phyloP scores from a whole-genome alignment of 352 stramenopile genomes.

The Phytophthora idaei region DNA sequence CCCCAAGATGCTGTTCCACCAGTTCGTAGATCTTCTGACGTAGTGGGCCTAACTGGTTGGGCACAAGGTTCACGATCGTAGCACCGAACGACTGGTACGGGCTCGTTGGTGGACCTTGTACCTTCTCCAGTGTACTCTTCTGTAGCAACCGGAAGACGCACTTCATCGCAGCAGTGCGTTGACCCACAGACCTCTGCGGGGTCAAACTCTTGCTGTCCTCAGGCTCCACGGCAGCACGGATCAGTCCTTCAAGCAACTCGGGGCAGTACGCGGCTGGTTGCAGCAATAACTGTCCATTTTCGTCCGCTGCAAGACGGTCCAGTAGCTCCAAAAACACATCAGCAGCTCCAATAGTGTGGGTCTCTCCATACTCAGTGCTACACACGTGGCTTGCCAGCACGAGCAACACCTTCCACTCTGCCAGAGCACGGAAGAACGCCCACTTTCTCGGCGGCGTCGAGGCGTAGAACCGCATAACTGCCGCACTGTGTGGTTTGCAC shows the following conservation, averaged over 20 bases:
- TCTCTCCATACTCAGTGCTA: constrained; percentile 60
- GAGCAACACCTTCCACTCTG: constrained; percentile 90
- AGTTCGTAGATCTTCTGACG: constrained; percentile 76
- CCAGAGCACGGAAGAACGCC: constrained; percentile 84
- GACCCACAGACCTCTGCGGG: constrained; percentile 46
- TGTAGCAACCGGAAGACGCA: constrained; percentile 81
- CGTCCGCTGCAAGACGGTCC: constrained; percentile 85
- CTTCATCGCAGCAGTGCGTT: constrained; percentile 86
- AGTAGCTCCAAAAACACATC: constrained; percentile 91
- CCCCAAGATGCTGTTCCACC: constrained; percentile 67
- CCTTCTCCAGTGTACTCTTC: constrained; percentile 76
- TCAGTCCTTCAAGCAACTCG: constrained; percentile 83
- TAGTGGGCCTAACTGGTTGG: constrained; percentile 78
- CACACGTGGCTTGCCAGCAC: constrained; percentile 85
- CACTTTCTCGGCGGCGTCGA: constrained; percentile 84
- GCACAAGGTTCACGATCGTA: constrained; percentile 85
- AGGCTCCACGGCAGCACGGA: constrained; percentile 57
- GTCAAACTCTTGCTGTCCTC: constrained; percentile 36
- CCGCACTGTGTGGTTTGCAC: constrained; percentile 83
- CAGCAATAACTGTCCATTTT: constrained; percentile 89
- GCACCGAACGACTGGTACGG: constrained; percentile 87
- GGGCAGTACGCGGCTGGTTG: constrained; percentile 85
- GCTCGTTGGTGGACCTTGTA: constrained; percentile 77
- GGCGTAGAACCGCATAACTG: constrained; percentile 70
- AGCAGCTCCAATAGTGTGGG: constrained; percentile 78